Evolutionary conservation across 306 rosid genomes (phyloP), one percentile per base, ranked within the genome.

Genomic region (Lupinus albus): DNA sequence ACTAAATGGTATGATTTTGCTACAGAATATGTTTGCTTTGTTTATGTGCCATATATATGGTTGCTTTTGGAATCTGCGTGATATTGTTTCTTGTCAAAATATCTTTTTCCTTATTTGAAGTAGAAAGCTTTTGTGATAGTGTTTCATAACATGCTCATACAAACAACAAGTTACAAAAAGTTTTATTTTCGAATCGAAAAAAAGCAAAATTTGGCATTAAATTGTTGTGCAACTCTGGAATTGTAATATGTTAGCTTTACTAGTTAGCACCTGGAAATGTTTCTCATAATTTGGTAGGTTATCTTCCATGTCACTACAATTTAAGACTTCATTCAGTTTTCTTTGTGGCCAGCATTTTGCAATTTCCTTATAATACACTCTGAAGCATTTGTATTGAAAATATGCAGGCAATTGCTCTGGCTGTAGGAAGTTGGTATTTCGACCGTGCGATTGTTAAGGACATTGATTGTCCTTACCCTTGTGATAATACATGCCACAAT

Each of bases 381-480:
- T 10, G 44, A 61, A 36, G 68, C 67, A 17, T 35, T 44, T 21
- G 30, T 11, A 32, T 68, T 25, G 30, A 25, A 8, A 33, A 58
- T 42, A 48, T 82, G 90, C 86, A 93, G 99, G 84, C 88, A 36
- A 86, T 93, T 30, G 95, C 99, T 11, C 21, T 80, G 15, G 96
- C 97, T 7, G 97, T 93, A 6, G 92, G 96, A 67, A 96, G 88
- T 69, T 93, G 99, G 95, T 93, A 86, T 68, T 90, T 88, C 38
- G 81, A 88, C 42, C 84, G 97, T 62, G 87, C 86, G 8, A 76
- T 50, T 2, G 82, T 64, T 44, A 93, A 82, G 85, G 80, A 56
- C 47, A 42, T 90, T 6, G 97, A 90, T 64, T 90, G 97, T 50
- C 87, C 95, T 21, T 90, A 88, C 81, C 98, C 99, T 49, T 93